These are phyloP conservation scores for Chlorella sp. DNA, from an alignment of 139 green algal genomes.

Conservation along the genomic window DNA sequence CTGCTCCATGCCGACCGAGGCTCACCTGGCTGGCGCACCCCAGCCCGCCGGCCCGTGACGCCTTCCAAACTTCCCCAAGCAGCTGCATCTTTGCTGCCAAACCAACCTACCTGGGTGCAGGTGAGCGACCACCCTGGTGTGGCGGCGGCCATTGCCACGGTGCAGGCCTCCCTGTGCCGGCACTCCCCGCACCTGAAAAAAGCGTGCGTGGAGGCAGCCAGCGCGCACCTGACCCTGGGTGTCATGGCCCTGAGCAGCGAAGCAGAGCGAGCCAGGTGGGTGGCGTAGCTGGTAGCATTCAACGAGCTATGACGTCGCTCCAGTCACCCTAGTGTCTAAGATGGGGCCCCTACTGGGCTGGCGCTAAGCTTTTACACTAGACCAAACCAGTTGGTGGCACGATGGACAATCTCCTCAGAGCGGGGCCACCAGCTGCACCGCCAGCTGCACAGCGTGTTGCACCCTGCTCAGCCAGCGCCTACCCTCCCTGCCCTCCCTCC, in stretches of 20 bases:
- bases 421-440: no score
- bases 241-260: constrained; percentile 5
- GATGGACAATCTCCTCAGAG: no score
- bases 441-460: no score
- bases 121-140: constrained; percentile 6
- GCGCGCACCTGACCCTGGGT: constrained; percentile 24
- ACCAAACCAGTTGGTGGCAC: no score
- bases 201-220: constrained; percentile 15
- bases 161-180: neutral
- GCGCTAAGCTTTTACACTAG: no score
- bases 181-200: constrained; percentile 9
- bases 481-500: no score
- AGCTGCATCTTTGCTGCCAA: neutral
- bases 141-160: neutral
- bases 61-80: neutral
- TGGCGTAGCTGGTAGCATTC: no score
- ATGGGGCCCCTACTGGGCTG: no score
- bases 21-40: neutral
- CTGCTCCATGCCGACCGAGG: neutral
- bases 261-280: neutral
- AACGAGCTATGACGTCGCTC: no score
- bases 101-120: neutral
- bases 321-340: no score
- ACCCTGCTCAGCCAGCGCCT: no score
- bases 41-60: neutral